These are phyloP conservation scores for Nothophytophthora sp. DNA, from an alignment of 352 stramenopile genomes.

Conservation along the genomic window DNA sequence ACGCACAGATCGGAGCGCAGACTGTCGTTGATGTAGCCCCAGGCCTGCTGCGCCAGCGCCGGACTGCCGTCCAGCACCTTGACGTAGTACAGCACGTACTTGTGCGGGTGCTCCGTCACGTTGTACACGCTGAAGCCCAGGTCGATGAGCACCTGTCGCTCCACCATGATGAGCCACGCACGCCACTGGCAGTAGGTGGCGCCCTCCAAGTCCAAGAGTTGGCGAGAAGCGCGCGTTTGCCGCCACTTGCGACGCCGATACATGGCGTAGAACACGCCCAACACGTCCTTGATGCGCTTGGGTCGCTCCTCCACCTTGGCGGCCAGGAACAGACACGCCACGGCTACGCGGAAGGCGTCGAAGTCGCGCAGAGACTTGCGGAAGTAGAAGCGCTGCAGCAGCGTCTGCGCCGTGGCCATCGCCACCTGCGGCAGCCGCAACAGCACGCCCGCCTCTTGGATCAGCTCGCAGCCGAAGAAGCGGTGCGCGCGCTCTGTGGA, in stretches of 20 bases:
- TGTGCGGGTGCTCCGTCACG: constrained; percentile 92
- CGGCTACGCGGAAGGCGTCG: constrained; percentile 90
- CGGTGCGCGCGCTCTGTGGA: constrained; percentile 57
- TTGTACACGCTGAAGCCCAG: constrained; percentile 93
- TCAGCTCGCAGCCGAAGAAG: constrained; percentile 89
- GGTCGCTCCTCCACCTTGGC: constrained; percentile 90
- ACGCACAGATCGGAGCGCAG: constrained; percentile 86
- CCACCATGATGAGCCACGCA: constrained; percentile 87
- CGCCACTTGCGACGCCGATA: constrained; percentile 68
- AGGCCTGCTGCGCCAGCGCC: constrained; percentile 79
- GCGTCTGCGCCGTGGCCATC: constrained; percentile 89
- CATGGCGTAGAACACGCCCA: constrained; percentile 90
- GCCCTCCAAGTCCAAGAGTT: constrained; percentile 72
- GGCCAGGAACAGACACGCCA: constrained; percentile 89
- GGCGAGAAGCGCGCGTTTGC: constrained; percentile 41
- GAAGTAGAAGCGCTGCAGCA: constrained; percentile 92
- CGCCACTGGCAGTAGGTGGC: constrained; percentile 70
- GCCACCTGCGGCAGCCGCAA: constrained; percentile 89
- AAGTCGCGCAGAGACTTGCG: constrained; percentile 84
- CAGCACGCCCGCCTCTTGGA: constrained; percentile 89
- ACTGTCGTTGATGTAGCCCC: constrained; percentile 92
- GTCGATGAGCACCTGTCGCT: constrained; percentile 91
- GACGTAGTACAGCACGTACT: constrained; percentile 94
- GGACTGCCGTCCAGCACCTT: constrained; percentile 82
- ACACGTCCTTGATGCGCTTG: constrained; percentile 76